Conservation (phyloP, 2,329 filamentous ascomycete genomes). For the Curvularia verruculosa region DNA sequence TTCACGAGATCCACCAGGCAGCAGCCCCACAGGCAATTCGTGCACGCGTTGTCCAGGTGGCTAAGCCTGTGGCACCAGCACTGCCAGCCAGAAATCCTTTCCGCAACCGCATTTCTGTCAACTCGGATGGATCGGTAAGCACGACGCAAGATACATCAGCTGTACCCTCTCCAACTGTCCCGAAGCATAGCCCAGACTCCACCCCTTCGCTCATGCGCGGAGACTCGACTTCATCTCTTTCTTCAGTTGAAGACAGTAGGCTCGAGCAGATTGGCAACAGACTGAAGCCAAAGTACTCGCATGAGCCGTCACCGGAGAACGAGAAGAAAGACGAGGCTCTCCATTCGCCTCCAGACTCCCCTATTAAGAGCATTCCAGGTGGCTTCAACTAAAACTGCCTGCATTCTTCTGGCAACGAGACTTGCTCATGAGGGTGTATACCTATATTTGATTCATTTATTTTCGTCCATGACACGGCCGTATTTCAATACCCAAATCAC, state of each 20-base stretch:
- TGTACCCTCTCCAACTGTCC: slow-evolving; percentile 29
- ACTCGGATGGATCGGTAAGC: slow-evolving; percentile 37
- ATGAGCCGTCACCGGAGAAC: slow-evolving; percentile 23
- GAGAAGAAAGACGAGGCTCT: slow-evolving; percentile 46
- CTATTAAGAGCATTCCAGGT: slow-evolving; percentile 40
- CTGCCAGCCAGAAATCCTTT: slow-evolving; percentile 79
- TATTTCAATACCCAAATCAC: slow-evolving; percentile 1
- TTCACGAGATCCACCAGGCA: slow-evolving; percentile 71
- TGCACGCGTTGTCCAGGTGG: slow-evolving; percentile 82
- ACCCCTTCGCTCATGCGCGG: slow-evolving; percentile 46
- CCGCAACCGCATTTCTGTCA: slow-evolving; percentile 48
- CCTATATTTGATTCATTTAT: neutral
- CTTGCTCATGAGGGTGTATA: neutral
- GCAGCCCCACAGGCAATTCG: slow-evolving; percentile 72
- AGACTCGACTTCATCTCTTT: slow-evolving; percentile 43
- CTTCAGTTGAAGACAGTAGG: slow-evolving; percentile 40
- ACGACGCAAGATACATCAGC: slow-evolving; percentile 25
- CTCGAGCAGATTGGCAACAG: slow-evolving; percentile 37
- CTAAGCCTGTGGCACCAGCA: slow-evolving; percentile 77
- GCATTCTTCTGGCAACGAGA: neutral
- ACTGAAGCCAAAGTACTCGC: slow-evolving; percentile 34
- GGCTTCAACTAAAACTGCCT: slow-evolving; percentile 31
- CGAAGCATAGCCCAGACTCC: slow-evolving; percentile 40
- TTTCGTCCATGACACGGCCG: neutral
- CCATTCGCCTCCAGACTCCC: slow-evolving; percentile 50